These are phyloP conservation scores for Aspergillus sp. DNA, from an alignment of 2,329 filamentous ascomycete genomes.

Conservation along the genomic window DNA sequence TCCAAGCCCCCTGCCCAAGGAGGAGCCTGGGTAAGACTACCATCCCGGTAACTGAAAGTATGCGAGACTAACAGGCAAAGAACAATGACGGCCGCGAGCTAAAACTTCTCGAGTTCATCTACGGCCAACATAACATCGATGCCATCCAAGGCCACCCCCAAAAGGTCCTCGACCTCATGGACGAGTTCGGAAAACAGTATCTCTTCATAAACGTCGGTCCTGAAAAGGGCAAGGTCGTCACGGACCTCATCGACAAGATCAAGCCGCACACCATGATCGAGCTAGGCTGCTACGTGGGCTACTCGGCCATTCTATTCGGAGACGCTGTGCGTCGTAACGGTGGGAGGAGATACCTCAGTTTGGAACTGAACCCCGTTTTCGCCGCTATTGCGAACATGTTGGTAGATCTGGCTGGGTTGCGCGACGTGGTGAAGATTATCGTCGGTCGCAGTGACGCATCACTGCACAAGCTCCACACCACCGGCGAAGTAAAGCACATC, in stretches of 20 bases:
- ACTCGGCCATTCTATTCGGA: constrained; percentile 71
- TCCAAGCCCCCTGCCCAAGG: too few relatives aligned
- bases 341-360: constrained; percentile 60
- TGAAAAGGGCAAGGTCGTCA: constrained; percentile 65
- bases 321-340: constrained; percentile 57
- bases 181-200: constrained; percentile 60
- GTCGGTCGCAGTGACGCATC: constrained; percentile 64
- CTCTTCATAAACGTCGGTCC: constrained; percentile 77
- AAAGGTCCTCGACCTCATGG: constrained; percentile 61
- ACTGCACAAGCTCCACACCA: constrained; percentile 52
- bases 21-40: too few relatives aligned
- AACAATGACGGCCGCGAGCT: constrained; percentile 65
- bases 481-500: constrained; percentile 51
- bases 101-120: constrained; percentile 64
- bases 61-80: neutral
- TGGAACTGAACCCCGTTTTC: constrained; percentile 69
- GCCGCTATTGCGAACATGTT: constrained; percentile 62
- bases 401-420: constrained; percentile 68
- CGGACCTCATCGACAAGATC: constrained; percentile 58
- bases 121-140: constrained; percentile 54
- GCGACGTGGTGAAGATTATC: constrained; percentile 61
- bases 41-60: too few relatives aligned
- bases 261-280: constrained; percentile 69
- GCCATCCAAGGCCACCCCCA: constrained; percentile 58
- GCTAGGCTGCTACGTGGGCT: constrained; percentile 73